Conservation (phyloP, 768 basidiomycete genomes). For the Boletellus ananas region DNA sequence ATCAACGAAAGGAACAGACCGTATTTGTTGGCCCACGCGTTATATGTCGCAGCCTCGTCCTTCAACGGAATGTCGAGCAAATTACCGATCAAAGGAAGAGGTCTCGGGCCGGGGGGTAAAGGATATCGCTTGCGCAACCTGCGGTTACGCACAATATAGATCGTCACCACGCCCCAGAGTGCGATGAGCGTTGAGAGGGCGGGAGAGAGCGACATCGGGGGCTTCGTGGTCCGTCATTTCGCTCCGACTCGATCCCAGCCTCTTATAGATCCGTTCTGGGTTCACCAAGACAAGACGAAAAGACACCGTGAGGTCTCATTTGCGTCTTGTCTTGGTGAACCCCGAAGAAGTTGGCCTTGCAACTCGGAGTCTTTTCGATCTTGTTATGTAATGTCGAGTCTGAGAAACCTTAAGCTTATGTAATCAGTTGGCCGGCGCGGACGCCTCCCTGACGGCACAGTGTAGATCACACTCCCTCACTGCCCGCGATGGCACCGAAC, state of each 20-base stretch:
- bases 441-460: not conserved
- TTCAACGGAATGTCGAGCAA: constrained; percentile 42
- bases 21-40: constrained; percentile 37
- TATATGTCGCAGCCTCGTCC: constrained; percentile 40
- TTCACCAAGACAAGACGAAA: constrained; percentile 13
- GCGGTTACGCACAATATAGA: constrained; percentile 17
- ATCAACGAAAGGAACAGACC: constrained; percentile 20
- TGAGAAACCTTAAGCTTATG: too few relatives aligned
- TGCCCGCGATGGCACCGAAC: constrained; percentile 23
- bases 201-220: constrained; percentile 15
- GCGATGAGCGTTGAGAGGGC: constrained; percentile 17
- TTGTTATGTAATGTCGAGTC: not conserved
- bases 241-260: not conserved
- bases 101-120: constrained; percentile 53
- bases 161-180: constrained; percentile 17
- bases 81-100: constrained; percentile 53
- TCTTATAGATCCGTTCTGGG: constrained; percentile 19
- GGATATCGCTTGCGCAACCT: constrained; percentile 26
- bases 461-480: not conserved
- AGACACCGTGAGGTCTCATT: constrained; percentile 12
- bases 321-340: too few relatives aligned
- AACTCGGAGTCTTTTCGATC: constrained; percentile 2
- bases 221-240: constrained; percentile 2
- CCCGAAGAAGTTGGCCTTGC: too few relatives aligned
- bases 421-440: too few relatives aligned